Percentiles rank a stretch among this genome's conserved stretches.
phyloP scores from a whole-genome alignment of 2,329 filamentous ascomycete genomes.

The Purpureocillium takamizusanense region DNA sequence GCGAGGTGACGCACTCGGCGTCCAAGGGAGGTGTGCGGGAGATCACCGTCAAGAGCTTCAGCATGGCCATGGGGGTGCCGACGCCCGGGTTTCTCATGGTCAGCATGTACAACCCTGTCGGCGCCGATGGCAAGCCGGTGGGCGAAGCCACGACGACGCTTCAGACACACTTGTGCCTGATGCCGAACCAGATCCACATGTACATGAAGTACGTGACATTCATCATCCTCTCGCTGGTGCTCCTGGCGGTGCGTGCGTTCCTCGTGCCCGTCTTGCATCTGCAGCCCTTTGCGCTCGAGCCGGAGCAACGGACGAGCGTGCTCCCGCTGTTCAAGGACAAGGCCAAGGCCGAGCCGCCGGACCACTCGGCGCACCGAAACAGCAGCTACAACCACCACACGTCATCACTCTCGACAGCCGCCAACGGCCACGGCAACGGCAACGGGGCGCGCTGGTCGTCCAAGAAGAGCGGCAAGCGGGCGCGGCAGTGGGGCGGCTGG shows the following conservation, averaged over 20 bases:
- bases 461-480: slow-evolving; percentile 14
- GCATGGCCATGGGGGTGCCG: slow-evolving; percentile 92
- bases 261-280: slow-evolving; percentile 47
- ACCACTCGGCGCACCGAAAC: slow-evolving; percentile 3
- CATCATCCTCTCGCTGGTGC: slow-evolving; percentile 40
- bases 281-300: slow-evolving; percentile 42
- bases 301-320: slow-evolving; percentile 16
- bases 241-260: slow-evolving; percentile 44
- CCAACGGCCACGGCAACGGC: too few relatives aligned
- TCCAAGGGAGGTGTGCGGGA: slow-evolving; percentile 61
- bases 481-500: slow-evolving; percentile 31
- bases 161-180: slow-evolving; percentile 81
- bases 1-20: slow-evolving; percentile 71
- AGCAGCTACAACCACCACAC: neutral
- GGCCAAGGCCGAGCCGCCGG: slow-evolving; percentile 39
- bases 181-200: slow-evolving; percentile 79
- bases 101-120: slow-evolving; percentile 87
- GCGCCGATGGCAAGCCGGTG: slow-evolving; percentile 43
- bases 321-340: slow-evolving; percentile 44
- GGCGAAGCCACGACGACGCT: slow-evolving; percentile 48
- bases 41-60: slow-evolving; percentile 91
- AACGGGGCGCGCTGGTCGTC: slow-evolving; percentile 16
- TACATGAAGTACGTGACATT: slow-evolving; percentile 71
- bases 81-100: slow-evolving; percentile 80
- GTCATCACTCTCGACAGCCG: too few relatives aligned